These are phyloP conservation scores for Filobasidium floriforme DNA, from an alignment of 768 basidiomycete species.

Conservation along the genomic window DNA sequence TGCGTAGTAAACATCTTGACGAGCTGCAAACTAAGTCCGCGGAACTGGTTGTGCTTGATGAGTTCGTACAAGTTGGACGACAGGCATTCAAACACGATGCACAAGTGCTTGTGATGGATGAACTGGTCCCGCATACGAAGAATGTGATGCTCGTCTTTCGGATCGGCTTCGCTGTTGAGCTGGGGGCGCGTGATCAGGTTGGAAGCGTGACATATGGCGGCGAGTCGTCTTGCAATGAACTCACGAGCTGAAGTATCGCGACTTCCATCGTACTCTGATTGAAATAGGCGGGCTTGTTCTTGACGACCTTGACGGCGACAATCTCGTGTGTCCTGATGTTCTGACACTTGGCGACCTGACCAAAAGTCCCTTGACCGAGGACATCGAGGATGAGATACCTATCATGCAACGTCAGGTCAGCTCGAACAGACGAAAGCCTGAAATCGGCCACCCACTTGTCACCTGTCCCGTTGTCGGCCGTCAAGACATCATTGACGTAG, in stretches of 20 bases:
- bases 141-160: slow-evolving; percentile 92
- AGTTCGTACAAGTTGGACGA: slow-evolving; percentile 97
- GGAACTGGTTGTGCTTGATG: slow-evolving; percentile 99
- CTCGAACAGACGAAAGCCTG: slow-evolving; percentile 5
- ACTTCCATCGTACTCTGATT: slow-evolving; percentile 99
- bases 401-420: slow-evolving; percentile 4
- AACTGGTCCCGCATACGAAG: slow-evolving; percentile 90
- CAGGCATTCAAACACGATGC: slow-evolving; percentile 93
- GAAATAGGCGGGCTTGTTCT: slow-evolving; percentile 99
- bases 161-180: slow-evolving; percentile 91
- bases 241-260: slow-evolving; percentile 86
- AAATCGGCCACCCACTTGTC: slow-evolving; percentile 62
- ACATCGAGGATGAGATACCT: slow-evolving; percentile 97
- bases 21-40: slow-evolving; percentile 88
- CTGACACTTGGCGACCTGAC: slow-evolving; percentile 98
- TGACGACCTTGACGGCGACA: slow-evolving; percentile 97
- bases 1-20: slow-evolving; percentile 99
- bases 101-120: slow-evolving; percentile 91
- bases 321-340: slow-evolving; percentile 99
- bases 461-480: slow-evolving; percentile 71
- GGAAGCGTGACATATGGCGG: not conserved
- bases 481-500: slow-evolving; percentile 97
- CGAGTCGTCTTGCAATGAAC: slow-evolving; percentile 32
- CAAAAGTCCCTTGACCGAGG: slow-evolving; percentile 96
- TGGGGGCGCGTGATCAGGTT: slow-evolving; percentile 41